Percentiles rank a stretch among this genome's conserved stretches.
These are phyloP conservation scores for Pterulicium gracile DNA, from an alignment of 1,284 basidiomycete genomes.

Conservation along the genomic window DNA sequence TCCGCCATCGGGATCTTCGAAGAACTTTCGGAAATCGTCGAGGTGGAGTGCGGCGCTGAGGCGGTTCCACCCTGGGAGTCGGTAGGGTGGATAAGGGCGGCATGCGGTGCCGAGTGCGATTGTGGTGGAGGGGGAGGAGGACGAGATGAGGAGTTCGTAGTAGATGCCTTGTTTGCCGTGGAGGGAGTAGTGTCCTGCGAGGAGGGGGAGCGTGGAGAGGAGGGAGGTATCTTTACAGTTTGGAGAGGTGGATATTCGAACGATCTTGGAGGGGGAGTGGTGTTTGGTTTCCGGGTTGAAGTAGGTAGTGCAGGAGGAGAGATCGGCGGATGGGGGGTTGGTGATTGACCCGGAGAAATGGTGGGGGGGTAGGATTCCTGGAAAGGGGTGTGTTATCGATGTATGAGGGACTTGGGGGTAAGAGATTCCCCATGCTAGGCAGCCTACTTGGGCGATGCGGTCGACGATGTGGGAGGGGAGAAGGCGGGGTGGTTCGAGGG, in stretches of 20 bases:
- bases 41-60: constrained; percentile 54
- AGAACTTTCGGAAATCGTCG: constrained; percentile 64
- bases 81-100: constrained; percentile 50
- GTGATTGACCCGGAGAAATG: constrained; percentile 31
- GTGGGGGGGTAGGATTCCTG: constrained; percentile 11
- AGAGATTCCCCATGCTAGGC: constrained; percentile 40
- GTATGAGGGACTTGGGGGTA: too few relatives aligned
- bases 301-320: too few relatives aligned
- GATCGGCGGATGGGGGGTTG: constrained; percentile 17
- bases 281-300: constrained; percentile 12
- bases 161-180: constrained; percentile 46
- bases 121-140: background rate
- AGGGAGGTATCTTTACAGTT: constrained; percentile 41
- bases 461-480: constrained; percentile 39
- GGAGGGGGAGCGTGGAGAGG: constrained; percentile 49
- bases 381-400: constrained; percentile 21
- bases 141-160: constrained; percentile 35
- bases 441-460: constrained; percentile 31
- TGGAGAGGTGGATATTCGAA: constrained; percentile 27
- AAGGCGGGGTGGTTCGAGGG: constrained; percentile 28
- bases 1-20: constrained; percentile 54
- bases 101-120: constrained; percentile 42
- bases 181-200: constrained; percentile 47
- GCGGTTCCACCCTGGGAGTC: constrained; percentile 66
- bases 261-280: constrained; percentile 24